Conservation (phyloP, 352 stramenopile species). For the Saprolegnia diclina region DNA sequence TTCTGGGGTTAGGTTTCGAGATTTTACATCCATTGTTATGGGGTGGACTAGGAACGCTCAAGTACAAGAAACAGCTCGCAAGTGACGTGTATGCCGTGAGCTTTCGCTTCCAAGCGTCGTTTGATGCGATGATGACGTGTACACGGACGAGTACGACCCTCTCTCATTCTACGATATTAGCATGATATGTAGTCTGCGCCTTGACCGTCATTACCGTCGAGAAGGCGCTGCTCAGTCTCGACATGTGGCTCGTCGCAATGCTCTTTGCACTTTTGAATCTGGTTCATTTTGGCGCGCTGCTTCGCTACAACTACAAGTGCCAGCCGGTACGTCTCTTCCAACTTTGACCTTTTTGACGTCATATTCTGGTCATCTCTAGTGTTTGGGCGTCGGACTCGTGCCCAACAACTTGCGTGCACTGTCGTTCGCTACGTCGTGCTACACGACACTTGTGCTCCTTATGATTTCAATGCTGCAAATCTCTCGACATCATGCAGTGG, state of each 20-base stretch:
- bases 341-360: too few relatives aligned
- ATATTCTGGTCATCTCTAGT: not conserved
- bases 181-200: slow-evolving; percentile 11
- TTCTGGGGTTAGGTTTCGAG: slow-evolving; percentile 13
- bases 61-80: slow-evolving; percentile 22
- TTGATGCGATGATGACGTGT: slow-evolving; percentile 15
- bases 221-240: slow-evolving; percentile 2
- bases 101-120: slow-evolving; percentile 24
- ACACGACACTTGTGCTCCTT: not conserved
- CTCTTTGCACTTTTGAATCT: not conserved
- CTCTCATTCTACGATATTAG: too few relatives aligned
- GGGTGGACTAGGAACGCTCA: slow-evolving; percentile 17
- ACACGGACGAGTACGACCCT: slow-evolving; percentile 8
- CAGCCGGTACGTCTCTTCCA: too few relatives aligned
- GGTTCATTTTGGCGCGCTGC: slow-evolving; percentile 8
- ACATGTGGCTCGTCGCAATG: not conserved
- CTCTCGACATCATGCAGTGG: not conserved
- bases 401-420: slow-evolving; percentile 20
- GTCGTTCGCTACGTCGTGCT: slow-evolving; percentile 20
- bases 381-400: slow-evolving; percentile 5
- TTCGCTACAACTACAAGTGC: slow-evolving; percentile 18
- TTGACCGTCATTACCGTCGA: slow-evolving; percentile 16
- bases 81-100: slow-evolving; percentile 14
- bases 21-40: not conserved
- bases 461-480: slow-evolving; percentile 1